These are phyloP conservation scores for Pyricularia grisea DNA, from an alignment of 2,329 filamentous ascomycete genomes.

Conservation along the genomic window DNA sequence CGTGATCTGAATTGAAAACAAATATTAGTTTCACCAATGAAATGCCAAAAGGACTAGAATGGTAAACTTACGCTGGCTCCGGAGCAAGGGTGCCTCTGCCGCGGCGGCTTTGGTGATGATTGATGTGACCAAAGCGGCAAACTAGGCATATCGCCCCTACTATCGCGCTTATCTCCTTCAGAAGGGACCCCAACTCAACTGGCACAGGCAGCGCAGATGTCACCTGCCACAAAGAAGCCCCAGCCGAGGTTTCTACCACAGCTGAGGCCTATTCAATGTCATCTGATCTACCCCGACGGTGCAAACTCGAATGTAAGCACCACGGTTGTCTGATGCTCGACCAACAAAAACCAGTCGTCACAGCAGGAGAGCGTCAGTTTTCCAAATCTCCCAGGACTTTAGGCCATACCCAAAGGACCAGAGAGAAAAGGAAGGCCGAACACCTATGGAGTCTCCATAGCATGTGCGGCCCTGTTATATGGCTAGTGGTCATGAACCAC, in stretches of 20 bases:
- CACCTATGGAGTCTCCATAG: background rate
- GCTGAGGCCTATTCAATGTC: background rate
- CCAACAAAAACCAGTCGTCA: constrained; percentile 3
- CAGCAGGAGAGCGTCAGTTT: constrained; percentile 1
- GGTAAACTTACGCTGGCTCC: constrained; percentile 7
- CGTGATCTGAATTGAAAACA: constrained; percentile 2
- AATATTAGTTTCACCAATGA: background rate
- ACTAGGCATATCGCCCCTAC: constrained; percentile 7
- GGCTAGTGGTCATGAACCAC: background rate
- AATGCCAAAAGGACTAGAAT: background rate
- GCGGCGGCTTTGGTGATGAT: background rate
- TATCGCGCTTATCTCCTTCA: constrained; percentile 11
- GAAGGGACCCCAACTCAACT: constrained; percentile 8
- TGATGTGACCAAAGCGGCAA: background rate
- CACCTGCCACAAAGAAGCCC: background rate
- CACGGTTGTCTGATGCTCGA: constrained; percentile 2
- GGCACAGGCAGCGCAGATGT: constrained; percentile 3
- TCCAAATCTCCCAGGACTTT: background rate
- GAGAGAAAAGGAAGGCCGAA: background rate
- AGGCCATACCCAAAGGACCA: background rate
- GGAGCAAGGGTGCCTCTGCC: constrained; percentile 8
- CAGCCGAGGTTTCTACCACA: background rate
- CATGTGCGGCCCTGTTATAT: background rate
- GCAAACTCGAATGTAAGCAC: constrained; percentile 4
- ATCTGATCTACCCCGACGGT: background rate